These are phyloP conservation scores for Coemansia sp. DNA, from an alignment of 192 early-diverging fungal genomes.

Conservation along the genomic window DNA sequence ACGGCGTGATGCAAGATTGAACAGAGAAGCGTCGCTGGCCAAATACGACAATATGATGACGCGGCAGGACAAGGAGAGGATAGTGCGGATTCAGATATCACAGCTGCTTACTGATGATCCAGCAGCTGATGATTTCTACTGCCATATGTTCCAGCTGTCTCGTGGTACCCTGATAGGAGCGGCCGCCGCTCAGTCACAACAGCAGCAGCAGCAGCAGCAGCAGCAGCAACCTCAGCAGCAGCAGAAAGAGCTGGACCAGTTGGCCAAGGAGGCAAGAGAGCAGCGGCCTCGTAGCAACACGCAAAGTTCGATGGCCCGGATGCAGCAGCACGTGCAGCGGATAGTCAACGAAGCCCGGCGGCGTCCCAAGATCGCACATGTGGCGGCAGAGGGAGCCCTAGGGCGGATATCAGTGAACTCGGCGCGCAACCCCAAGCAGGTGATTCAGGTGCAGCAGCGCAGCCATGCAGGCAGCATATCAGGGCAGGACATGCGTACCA, in stretches of 20 bases:
- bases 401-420: constrained; percentile 92
- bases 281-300: constrained; percentile 19
- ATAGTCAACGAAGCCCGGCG: constrained; percentile 91
- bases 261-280: constrained; percentile 13
- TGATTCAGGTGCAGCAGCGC: constrained; percentile 64
- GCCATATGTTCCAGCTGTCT: constrained; percentile 82
- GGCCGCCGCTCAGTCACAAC: constrained; percentile 1
- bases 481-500: background rate
- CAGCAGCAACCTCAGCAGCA: constrained; percentile 7
- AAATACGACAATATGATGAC: constrained; percentile 89
- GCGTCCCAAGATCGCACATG: constrained; percentile 79
- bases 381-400: constrained; percentile 89
- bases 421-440: constrained; percentile 83
- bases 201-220: constrained; percentile 4
- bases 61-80: constrained; percentile 89
- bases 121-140: constrained; percentile 93
- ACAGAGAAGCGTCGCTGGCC: constrained; percentile 56
- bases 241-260: background rate
- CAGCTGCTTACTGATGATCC: constrained; percentile 94
- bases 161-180: constrained; percentile 38
- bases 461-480: constrained; percentile 23
- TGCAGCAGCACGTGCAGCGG: constrained; percentile 96
- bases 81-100: constrained; percentile 90
- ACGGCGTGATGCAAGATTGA: constrained; percentile 32
- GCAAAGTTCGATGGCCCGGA: constrained; percentile 61